phyloP scores from a whole-genome alignment of 2,329 filamentous ascomycete genomes.

The Aspergillus sp. region DNA sequence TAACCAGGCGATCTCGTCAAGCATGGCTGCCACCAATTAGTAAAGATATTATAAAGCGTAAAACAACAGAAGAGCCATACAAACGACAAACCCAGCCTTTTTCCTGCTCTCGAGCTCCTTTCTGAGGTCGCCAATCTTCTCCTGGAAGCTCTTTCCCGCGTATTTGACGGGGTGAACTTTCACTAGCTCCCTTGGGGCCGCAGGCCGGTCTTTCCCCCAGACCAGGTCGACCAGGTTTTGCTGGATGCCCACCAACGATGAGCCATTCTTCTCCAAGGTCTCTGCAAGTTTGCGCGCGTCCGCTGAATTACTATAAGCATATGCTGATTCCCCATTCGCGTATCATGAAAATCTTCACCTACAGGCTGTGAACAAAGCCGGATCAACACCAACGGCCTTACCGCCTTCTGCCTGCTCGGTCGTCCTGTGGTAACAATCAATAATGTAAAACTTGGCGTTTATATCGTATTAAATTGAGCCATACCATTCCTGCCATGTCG shows the following conservation, averaged over 20 bases:
- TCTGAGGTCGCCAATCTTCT: conserved; percentile 79
- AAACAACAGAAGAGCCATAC: conserved; percentile 25
- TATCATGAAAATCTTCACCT: conserved; percentile 15
- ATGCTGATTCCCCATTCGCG: not conserved
- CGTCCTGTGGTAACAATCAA: conserved; percentile 38
- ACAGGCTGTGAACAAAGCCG: conserved; percentile 69
- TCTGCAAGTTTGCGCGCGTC: conserved; percentile 69
- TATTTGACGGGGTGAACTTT: conserved; percentile 63
- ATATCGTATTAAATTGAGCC: conserved; percentile 2
- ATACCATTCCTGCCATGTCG: conserved; percentile 95
- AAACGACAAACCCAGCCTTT: conserved; percentile 76
- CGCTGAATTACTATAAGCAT: conserved; percentile 28
- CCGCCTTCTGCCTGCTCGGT: conserved; percentile 77
- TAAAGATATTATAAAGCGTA: not conserved
- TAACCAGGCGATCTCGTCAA: conserved; percentile 97
- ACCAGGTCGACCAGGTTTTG: conserved; percentile 84
- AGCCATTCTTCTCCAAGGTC: conserved; percentile 77
- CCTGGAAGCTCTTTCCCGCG: conserved; percentile 70
- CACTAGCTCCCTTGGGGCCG: conserved; percentile 66
- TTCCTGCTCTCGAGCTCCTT: conserved; percentile 89
- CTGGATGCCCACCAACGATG: conserved; percentile 63
- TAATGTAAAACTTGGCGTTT: not conserved
- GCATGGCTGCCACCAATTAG: conserved; percentile 51
- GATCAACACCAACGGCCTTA: conserved; percentile 84
- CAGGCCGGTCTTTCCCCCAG: conserved; percentile 70